Conservation (phyloP, 2,329 filamentous ascomycete species). For the Atkinsonella texensis region DNA sequence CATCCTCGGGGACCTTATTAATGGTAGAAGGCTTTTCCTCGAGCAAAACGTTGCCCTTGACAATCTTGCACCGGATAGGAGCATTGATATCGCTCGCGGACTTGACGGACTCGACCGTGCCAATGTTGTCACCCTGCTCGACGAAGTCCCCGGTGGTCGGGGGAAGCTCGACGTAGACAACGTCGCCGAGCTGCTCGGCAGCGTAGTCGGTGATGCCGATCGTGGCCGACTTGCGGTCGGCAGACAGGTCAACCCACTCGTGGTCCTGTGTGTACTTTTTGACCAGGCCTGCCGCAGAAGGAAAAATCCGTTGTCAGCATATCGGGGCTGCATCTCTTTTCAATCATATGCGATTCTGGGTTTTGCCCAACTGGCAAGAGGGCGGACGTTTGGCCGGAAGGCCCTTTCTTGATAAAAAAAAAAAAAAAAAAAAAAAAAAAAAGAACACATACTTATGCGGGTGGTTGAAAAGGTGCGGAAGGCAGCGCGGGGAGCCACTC, state of each 20-base stretch:
- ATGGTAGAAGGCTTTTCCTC: constrained; percentile 79
- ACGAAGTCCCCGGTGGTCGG: constrained; percentile 51
- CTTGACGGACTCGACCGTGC: constrained; percentile 96
- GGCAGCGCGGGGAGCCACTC: constrained; percentile 24
- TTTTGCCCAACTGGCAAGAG: neutral
- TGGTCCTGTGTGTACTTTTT: constrained; percentile 95
- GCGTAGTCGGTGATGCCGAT: constrained; percentile 87
- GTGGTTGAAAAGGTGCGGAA: constrained; percentile 32
- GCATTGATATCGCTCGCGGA: constrained; percentile 95
- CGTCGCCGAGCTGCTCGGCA: constrained; percentile 83
- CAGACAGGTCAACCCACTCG: constrained; percentile 90
- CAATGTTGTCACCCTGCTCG: constrained; percentile 68
- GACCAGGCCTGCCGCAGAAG: constrained; percentile 36
- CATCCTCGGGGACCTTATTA: constrained; percentile 80
- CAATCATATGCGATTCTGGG: no score
- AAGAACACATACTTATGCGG: constrained; percentile 22
- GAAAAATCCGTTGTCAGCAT: neutral
- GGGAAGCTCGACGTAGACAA: constrained; percentile 94
- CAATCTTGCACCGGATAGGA: constrained; percentile 67
- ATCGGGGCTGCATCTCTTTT: neutral
- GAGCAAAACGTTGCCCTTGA: constrained; percentile 59
- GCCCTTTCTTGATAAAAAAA: no score
- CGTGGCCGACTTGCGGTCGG: constrained; percentile 69
- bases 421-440: no score
- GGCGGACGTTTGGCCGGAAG: neutral